These are phyloP conservation scores for Coemansia sp. DNA, from an alignment of 192 early-diverging fungal species.

Conservation along the genomic window DNA sequence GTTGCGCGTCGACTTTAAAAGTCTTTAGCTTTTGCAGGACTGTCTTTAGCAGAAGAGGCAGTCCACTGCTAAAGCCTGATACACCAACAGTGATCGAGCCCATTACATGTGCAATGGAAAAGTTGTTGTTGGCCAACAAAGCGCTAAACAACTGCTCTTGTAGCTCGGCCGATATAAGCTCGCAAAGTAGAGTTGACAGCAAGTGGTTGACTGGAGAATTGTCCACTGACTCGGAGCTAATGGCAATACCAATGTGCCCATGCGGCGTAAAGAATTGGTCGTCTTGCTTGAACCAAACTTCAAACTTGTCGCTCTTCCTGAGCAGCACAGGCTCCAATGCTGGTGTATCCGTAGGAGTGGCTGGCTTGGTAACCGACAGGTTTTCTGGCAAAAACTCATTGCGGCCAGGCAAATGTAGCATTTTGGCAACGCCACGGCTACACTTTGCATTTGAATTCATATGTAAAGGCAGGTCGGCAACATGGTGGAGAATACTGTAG, in stretches of 20 bases:
- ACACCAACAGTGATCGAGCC: constrained; percentile 66
- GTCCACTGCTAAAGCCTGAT: constrained; percentile 84
- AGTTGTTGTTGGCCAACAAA: constrained; percentile 70
- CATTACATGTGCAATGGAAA: constrained; percentile 59
- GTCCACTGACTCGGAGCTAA: constrained; percentile 7
- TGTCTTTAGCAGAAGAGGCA: constrained; percentile 64
- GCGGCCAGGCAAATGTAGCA: constrained; percentile 9
- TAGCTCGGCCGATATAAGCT: constrained; percentile 39
- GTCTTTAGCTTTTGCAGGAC: constrained; percentile 64
- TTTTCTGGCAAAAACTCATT: constrained; percentile 39
- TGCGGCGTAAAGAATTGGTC: constrained; percentile 86
- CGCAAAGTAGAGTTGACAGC: not conserved
- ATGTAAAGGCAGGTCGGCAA: constrained; percentile 20
- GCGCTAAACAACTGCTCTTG: constrained; percentile 82
- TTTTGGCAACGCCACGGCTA: not conserved
- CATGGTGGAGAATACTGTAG: constrained; percentile 78
- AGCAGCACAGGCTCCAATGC: constrained; percentile 18
- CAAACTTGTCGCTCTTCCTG: constrained; percentile 16
- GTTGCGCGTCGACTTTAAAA: constrained; percentile 60
- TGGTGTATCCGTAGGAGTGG: not conserved
- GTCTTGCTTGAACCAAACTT: constrained; percentile 92
- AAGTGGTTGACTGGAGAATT: not conserved
- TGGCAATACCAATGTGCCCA: constrained; percentile 67
- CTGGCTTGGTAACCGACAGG: not conserved
- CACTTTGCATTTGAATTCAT: not conserved